Conservation (phyloP, 345 rosid genomes). For the Citropsis articulata region DNA sequence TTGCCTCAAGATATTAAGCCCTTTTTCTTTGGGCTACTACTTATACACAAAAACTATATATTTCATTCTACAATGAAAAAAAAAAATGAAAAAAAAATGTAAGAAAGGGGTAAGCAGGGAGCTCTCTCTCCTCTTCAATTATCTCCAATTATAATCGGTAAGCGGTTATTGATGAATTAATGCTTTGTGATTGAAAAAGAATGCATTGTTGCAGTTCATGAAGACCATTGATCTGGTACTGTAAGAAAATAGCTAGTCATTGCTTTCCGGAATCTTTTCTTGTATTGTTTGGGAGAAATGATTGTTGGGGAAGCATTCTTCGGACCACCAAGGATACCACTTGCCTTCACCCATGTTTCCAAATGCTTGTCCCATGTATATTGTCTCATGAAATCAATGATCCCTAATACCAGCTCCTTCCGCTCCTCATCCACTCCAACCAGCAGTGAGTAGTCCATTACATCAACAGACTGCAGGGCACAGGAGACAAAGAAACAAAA, state of each 20-base stretch:
- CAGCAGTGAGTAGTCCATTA: slow-evolving; percentile 94
- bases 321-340: slow-evolving; percentile 83
- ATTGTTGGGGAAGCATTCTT: slow-evolving; percentile 86
- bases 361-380: slow-evolving; percentile 99
- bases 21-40: slow-evolving; percentile 12
- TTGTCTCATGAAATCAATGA: slow-evolving; percentile 96
- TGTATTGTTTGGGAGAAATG: slow-evolving; percentile 86
- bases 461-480: slow-evolving; percentile 62
- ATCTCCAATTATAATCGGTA: slow-evolving; percentile 12
- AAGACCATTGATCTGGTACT: slow-evolving; percentile 88
- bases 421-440: slow-evolving; percentile 92
- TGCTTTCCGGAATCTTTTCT: slow-evolving; percentile 91
- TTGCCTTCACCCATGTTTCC: slow-evolving; percentile 96
- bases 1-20: slow-evolving; percentile 4
- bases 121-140: slow-evolving; percentile 15
- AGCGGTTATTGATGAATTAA: slow-evolving; percentile 41
- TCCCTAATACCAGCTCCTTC: slow-evolving; percentile 89
- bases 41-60: slow-evolving; percentile 14
- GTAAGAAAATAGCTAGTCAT: slow-evolving; percentile 95
- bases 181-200: slow-evolving; percentile 25
- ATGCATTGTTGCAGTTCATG: slow-evolving; percentile 35
- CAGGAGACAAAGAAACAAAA: not conserved
- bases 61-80: not conserved
- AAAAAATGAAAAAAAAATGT: not conserved
- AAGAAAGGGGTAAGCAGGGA: not conserved